These are phyloP conservation scores for Metarhizium brunneum DNA, from an alignment of 2,329 filamentous ascomycete species.

Conservation along the genomic window DNA sequence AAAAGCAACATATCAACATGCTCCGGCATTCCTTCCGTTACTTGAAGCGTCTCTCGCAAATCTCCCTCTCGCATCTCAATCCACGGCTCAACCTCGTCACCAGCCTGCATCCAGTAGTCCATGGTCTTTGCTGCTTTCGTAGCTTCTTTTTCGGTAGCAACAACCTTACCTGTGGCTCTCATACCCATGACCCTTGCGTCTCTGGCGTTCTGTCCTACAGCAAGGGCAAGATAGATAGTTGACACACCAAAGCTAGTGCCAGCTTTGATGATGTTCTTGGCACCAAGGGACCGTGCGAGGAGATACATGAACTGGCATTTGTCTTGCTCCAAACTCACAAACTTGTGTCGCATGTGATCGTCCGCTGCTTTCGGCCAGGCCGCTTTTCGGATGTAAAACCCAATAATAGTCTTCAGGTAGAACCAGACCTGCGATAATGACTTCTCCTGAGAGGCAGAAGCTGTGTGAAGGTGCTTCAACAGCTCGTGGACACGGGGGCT, in stretches of 20 bases:
- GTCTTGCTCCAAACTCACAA: constrained; percentile 49
- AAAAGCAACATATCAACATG: no score
- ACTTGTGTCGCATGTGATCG: constrained; percentile 39
- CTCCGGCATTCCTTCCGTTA: no score
- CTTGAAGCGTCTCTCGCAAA: constrained; percentile 40
- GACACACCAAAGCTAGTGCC: constrained; percentile 54
- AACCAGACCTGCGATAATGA: constrained; percentile 16
- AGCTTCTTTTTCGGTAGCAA: constrained; percentile 51
- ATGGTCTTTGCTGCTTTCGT: constrained; percentile 41
- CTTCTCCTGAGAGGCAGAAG: constrained; percentile 17
- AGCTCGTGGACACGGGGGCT: constrained; percentile 16
- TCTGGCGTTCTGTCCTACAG: constrained; percentile 37
- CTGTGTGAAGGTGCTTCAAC: constrained; percentile 16
- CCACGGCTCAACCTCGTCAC: constrained; percentile 34
- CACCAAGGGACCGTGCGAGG: constrained; percentile 36
- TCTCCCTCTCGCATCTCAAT: constrained; percentile 52
- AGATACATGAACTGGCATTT: constrained; percentile 50
- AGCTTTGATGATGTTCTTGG: constrained; percentile 46
- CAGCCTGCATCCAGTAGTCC: constrained; percentile 43
- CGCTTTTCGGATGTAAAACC: constrained; percentile 15
- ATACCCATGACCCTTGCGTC: constrained; percentile 2
- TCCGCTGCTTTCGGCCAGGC: constrained; percentile 18
- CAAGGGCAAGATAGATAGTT: constrained; percentile 53
- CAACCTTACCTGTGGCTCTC: constrained; percentile 27
- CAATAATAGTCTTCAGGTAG: constrained; percentile 14